Base-by-base conservation (phyloP, 2,329 filamentous ascomycete genomes). In the Alternaria novae-zelandiae region DNA sequence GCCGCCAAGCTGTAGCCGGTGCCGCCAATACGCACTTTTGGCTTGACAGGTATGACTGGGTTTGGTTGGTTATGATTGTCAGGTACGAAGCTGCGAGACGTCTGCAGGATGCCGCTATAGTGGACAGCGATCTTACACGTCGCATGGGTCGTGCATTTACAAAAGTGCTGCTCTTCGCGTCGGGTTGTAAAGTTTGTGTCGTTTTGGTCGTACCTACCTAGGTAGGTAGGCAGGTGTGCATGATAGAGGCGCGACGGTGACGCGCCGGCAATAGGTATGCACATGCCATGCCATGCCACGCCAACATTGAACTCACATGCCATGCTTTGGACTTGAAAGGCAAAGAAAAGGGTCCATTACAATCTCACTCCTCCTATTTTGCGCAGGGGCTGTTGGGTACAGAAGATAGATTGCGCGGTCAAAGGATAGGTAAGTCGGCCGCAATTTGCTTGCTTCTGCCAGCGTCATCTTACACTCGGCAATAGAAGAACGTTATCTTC, bases 21-120 rank as follows among this genome's bases (percentile, higher is more conserved):
- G 46, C 45, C 23, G 43, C 45, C 23, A 61, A 46, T 50, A 54
- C 36, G 21, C 55, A 47, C 47, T 47, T 41, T 41, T 61, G 21
- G 56, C 44, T 59, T 66, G 64, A 57, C 61, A 66, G 58, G 57
- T 61, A 67, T 64, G 61, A 69, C 63, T 64, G 41, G 66, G 63
- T 46, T 47, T 30, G 6, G 56, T 50, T 21, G 49, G 53, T 53
- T 59, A 65, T 65, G 70, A 70, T 70, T 59, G 63, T 64, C 70
- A 70, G 70, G 70, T 63, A 72, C 70, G 45, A 51, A 45, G 28
- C 50, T 54, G 7, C 11, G 28, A 36, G 20, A 30, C 49, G 30
- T 20, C 28, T 51, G 49, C 49, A 6, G 28, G 13, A 23, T 36
- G 49, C 28, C 20, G 15, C 49, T 36, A 23, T 53, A 28, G 49